Conservation (phyloP, 169 alveolate genomes). For the Sarcocystis neurona region DNA sequence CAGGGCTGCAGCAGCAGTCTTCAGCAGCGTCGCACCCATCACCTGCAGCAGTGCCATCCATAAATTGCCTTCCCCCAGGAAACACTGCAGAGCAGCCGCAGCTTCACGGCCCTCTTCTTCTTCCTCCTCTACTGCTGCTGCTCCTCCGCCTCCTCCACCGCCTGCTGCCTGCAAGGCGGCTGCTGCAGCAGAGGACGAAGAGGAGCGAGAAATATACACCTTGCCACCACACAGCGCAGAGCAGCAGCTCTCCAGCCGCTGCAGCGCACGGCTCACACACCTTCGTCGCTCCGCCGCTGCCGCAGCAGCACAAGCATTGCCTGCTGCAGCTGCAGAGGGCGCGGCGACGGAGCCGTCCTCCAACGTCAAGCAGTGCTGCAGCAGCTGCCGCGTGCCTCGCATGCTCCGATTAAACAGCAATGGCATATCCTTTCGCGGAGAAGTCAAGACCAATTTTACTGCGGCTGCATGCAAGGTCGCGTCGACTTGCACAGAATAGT, state of each 20-base stretch:
- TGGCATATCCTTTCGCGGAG: conserved; percentile 35
- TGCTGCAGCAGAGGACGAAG: neutral
- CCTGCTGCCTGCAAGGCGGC: conserved; percentile 20
- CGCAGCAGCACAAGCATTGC: too few relatives aligned
- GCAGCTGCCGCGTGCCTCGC: conserved; percentile 45
- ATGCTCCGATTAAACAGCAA: conserved; percentile 35
- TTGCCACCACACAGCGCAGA: conserved; percentile 33
- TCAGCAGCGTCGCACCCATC: conserved; percentile 39
- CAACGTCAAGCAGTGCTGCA: conserved; percentile 46
- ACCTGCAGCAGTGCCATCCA: conserved; percentile 49
- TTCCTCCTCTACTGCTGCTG: conserved; percentile 28
- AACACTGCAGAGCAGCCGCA: conserved; percentile 22
- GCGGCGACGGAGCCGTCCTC: conserved; percentile 29
- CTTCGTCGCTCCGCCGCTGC: conserved; percentile 29
- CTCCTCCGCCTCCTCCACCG: conserved; percentile 10
- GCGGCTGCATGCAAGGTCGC: conserved; percentile 56
- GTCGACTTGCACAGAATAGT: conserved; percentile 35
- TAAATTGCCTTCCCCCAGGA: conserved; percentile 12
- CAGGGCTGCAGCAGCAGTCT: neutral
- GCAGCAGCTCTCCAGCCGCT: conserved; percentile 22
- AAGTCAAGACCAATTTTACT: conserved; percentile 44
- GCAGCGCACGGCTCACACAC: neutral
- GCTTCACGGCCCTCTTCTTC: conserved; percentile 12
- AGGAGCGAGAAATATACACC: neutral
- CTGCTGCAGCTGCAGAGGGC: conserved; percentile 31